phyloP scores from a whole-genome alignment of 805 yeast genomes.

The Ogataea polymorpha region DNA sequence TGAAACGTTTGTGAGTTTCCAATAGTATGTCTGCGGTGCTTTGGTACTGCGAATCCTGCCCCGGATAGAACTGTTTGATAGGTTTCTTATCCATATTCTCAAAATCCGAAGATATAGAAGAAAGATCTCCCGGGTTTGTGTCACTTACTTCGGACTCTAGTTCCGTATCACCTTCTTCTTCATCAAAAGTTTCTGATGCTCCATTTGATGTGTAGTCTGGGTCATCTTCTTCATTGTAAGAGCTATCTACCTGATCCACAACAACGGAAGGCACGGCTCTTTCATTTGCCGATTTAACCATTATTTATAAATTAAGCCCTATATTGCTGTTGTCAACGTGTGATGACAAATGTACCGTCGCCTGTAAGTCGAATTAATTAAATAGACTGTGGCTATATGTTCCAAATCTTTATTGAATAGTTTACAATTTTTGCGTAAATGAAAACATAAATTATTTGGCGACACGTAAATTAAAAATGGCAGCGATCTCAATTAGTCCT shows the following conservation, averaged over 20 bases:
- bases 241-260: constrained; percentile 17
- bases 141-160: constrained; percentile 19
- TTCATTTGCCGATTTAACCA: neutral
- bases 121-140: constrained; percentile 12
- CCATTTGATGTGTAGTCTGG: constrained; percentile 26
- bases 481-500: neutral
- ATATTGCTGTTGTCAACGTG: neutral
- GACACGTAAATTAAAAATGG: constrained; percentile 8
- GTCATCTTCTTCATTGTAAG: constrained; percentile 28
- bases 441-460: constrained; percentile 4
- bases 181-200: constrained; percentile 10
- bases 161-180: constrained; percentile 16
- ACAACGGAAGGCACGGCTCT: constrained; percentile 9
- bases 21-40: constrained; percentile 24
- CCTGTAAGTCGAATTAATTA: neutral
- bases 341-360: neutral
- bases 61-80: neutral
- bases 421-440: constrained; percentile 4
- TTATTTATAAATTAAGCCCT: neutral
- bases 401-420: neutral
- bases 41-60: constrained; percentile 7
- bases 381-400: neutral
- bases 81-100: constrained; percentile 7
- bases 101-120: constrained; percentile 15
- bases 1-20: constrained; percentile 30